phyloP scores from a whole-genome alignment of 2,329 filamentous ascomycete genomes.

The Ophiostoma ulmi region DNA sequence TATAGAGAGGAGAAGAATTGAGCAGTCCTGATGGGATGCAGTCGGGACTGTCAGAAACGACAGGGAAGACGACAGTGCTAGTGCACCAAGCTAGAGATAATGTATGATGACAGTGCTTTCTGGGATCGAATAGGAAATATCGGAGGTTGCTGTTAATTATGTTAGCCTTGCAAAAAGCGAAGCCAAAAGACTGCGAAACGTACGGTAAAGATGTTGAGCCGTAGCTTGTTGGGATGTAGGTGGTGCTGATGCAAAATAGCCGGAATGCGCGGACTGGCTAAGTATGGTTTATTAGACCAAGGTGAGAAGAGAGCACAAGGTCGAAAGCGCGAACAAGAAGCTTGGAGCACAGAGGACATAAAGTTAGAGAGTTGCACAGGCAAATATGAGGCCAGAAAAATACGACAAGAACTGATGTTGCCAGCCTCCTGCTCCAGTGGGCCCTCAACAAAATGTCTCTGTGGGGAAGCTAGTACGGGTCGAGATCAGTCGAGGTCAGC shows the following conservation, averaged over 20 bases:
- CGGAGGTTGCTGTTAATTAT: not conserved
- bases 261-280: not conserved
- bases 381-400: not conserved
- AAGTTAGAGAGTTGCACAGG: not conserved
- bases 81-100: not conserved
- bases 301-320: not conserved
- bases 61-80: not conserved
- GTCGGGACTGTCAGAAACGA: not conserved
- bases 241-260: not conserved
- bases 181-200: not conserved
- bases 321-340: not conserved
- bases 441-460: conserved; percentile 10
- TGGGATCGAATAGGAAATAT: not conserved
- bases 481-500: not conserved
- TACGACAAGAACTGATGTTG: not conserved
- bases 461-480: conserved; percentile 10
- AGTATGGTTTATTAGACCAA: not conserved
- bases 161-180: not conserved
- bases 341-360: not conserved
- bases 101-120: not conserved
- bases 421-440: conserved; percentile 6
- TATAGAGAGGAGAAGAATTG: not conserved
- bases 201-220: not conserved
- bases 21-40: not conserved
- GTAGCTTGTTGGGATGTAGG: not conserved